Base-by-base conservation (phyloP, 176 grass and related monocot genomes). In the Triticum dicoccoides region DNA sequence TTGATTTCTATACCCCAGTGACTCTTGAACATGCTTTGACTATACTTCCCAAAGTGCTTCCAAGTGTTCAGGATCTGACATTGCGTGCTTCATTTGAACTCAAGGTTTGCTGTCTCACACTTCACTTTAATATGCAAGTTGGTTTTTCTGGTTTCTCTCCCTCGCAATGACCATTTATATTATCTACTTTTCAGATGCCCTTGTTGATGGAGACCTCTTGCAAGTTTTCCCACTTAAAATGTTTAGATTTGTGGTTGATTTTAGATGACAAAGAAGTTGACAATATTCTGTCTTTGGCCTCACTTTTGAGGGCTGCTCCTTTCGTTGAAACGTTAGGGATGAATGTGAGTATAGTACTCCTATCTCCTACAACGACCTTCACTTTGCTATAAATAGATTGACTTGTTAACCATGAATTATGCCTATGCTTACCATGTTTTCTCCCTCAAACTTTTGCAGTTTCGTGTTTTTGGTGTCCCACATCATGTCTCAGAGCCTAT, bases 151-250 rank as follows among this genome's bases (percentile, higher is more conserved):
- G 29, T 66, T 17, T 49, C 45, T 67, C 29, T 62, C 27, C 32
- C 69, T 74, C 30, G 4, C 21, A 5, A 12, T 42, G 8, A 61
- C 17, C 11, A 62, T 74, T 11, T 9, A 58, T 15, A 51, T 45
- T 86, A 61, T 32, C 17, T 38, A 63, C 14, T 11, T 21, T 86
- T 62, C 65, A 86, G 84, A 24, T 9, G 49, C 34, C 64, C 6
- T 71, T 17, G 35, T 24, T 67, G 65, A 67, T 67, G 27, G 65
- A 67, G 32, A 17, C 29, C 29, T 11, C 33, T 2, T 80, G 23
- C 51, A 79, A 71, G 35, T 86, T 86, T 69, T 15, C 65, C 21
- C 10, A 86, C 45, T 37, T 80, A 33, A 61, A 79, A 37, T 8
- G 69, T 80, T 61, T 79, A 23, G 10, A 79, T 68, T 18, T 68